Conservation (phyloP, 1,284 basidiomycete genomes). For the Apiotrichum gamsii region DNA sequence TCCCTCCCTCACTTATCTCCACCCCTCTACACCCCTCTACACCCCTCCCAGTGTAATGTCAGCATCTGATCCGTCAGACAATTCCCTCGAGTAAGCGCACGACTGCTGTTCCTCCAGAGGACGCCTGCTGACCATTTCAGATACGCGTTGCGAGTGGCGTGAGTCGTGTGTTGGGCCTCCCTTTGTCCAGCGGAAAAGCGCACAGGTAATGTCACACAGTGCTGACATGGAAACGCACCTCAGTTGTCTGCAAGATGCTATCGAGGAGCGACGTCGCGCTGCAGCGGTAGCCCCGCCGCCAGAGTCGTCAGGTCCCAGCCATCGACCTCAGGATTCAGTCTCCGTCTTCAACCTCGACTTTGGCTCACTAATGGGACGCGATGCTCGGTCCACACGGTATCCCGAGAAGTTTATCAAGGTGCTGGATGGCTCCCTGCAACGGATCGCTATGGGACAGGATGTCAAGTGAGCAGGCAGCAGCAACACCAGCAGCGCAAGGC, state of each 20-base stretch:
- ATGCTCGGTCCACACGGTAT: constrained; percentile 67
- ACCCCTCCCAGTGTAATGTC: too few species aligned
- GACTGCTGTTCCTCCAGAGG: too few species aligned
- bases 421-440: constrained; percentile 75
- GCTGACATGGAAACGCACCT: too few species aligned
- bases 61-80: neutral
- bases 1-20: too few species aligned
- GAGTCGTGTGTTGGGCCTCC: constrained; percentile 10
- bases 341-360: constrained; percentile 36
- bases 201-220: too few species aligned
- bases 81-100: constrained; percentile 2
- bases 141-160: constrained; percentile 37
- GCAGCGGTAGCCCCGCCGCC: constrained; percentile 2
- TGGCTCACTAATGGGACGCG: constrained; percentile 30
- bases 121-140: constrained; percentile 12
- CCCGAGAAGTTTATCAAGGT: constrained; percentile 86
- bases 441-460: constrained; percentile 86
- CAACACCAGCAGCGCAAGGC: too few species aligned
- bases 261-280: constrained; percentile 17
- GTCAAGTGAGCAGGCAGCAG: constrained; percentile 68
- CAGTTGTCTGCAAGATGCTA: constrained; percentile 27
- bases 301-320: neutral
- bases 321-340: constrained; percentile 13
- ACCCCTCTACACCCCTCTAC: too few species aligned
- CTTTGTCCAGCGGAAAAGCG: too few species aligned